Evolutionary conservation across 2,329 filamentous ascomycete species (phyloP), one percentile per base, ranked within the genome.

Genomic region (Ceratocystis alfenasii): DNA sequence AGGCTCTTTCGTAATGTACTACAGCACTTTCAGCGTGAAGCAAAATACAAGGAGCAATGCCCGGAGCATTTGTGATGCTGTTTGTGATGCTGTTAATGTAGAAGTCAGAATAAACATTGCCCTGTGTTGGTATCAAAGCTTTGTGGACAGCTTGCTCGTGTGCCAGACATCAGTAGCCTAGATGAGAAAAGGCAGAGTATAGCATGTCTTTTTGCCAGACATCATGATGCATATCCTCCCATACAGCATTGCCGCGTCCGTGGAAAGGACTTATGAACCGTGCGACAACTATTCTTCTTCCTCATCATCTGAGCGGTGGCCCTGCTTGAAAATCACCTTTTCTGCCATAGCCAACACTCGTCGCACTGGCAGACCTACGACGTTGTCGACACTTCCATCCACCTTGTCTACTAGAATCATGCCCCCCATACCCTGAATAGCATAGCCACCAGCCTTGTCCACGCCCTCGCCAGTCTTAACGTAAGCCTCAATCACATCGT

Each of bases 371-470:
- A 99, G 74, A 0, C 94, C 94, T 33, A 99, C 86, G 1, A 97
- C 94, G 75, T 97, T 97, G 78, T 99, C 94, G 72, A 90, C 89
- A 65, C 85, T 86, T 10, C 94, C 94, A 69, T 96, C 89, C 69
- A 99, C 88, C 75, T 82, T 87, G 74, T 96, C 91, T 12, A 99
- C 86, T 66, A 99, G 76, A 68, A 99, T 80, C 74, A 96, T 86
- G 7, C 89, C 87, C 1, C 89, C 94, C 10, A 93, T 79, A 0
- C 93, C 94, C 76, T 99, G 94, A 64, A 99, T 83, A 1, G 90
- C 94, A 75, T 99, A 99, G 0, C 94, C 94, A 1, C 94, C 94
- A 0, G 94, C 94, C 79, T 97, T 99, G 75, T 97, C 94, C 10
- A 85, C 91, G 1, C 94, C 94, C 78, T 99, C 94, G 65, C 93